Evolutionary conservation across 2,329 filamentous ascomycete genomes (phyloP).

Genomic region (Aureobasidium sp.): DNA sequence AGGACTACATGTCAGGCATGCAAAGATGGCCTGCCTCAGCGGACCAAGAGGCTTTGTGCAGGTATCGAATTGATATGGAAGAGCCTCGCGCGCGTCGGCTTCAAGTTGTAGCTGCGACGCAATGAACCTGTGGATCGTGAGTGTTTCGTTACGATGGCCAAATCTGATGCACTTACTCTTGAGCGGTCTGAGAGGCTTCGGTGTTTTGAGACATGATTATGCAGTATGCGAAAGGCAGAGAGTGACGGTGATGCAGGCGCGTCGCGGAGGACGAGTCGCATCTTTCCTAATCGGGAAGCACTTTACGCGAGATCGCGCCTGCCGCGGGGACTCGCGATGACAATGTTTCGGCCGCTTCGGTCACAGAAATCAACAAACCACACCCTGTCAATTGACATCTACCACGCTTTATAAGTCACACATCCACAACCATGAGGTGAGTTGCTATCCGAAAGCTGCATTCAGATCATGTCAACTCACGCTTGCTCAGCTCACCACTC

Average conservation of each 20-base stretch:
- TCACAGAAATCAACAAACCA: constrained; percentile 3
- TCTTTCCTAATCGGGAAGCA: constrained; percentile 2
- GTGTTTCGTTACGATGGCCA: not conserved
- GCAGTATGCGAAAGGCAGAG: not conserved
- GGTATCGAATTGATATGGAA: constrained; percentile 90
- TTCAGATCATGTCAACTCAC: not conserved
- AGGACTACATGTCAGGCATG: constrained; percentile 89
- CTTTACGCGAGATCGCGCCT: constrained; percentile 1
- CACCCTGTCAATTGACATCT: not conserved
- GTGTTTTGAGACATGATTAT: constrained; percentile 38
- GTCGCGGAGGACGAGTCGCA: not conserved
- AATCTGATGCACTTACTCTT: constrained; percentile 29
- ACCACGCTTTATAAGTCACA: not conserved
- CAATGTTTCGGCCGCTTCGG: not conserved
- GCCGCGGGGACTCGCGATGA: not conserved
- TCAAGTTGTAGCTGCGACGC: constrained; percentile 83
- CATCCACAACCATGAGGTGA: constrained; percentile 3
- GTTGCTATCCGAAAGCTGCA: not conserved
- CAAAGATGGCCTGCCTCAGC: constrained; percentile 80
- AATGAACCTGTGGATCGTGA: constrained; percentile 57
- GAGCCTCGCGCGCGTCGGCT: constrained; percentile 85
- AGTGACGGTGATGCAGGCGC: not conserved
- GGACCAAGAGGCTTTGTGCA: constrained; percentile 88
- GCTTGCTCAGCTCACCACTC: not conserved
- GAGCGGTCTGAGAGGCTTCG: constrained; percentile 47